Base-by-base conservation (phyloP, 352 stramenopile species). In the Saprolegnia diclina region DNA sequence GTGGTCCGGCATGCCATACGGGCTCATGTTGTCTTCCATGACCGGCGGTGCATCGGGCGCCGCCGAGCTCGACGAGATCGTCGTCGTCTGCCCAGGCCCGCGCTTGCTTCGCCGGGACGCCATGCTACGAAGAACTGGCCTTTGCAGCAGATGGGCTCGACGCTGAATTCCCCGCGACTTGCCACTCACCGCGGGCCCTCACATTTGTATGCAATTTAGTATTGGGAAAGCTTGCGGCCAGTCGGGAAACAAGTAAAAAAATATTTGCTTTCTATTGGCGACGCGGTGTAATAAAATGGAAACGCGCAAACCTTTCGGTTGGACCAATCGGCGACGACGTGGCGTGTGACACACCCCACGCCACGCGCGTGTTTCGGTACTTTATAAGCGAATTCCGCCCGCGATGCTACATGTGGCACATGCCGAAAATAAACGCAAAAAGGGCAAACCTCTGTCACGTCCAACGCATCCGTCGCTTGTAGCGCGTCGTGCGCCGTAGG, bases 21-120 rank as follows among this genome's bases (percentile, higher is more conserved):
- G 52, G 32, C 63, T 69, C 56, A 18, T 52, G n/a, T 55, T 40
- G 35, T 69, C 63, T 48, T 69, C 63, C 63, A 69, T 69, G n/a
- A 69, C 63, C 19, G 63, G 63, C 26, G 62, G 21, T 19, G 45
- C 16, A 59, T 59, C 52, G 35, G 52, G 52, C 11, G 52, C 52
- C 13, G 52, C 35, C 24, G 52, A 59, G 52, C 52, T 59, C 11
- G 13, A 16, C 24, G 52, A 59, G 4, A 59, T 59, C 13, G 52
- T 59, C n/a, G 52, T 59, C 52, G 24, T 59, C 35, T 9, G 24
- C 35, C 52, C 52, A 24, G 52, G 52, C 24, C 11, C 35, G 11
- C 52, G 52, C 52, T 59, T 59, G 52, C 52, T 59, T 59, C 52
- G 52, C 52, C 52, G 24, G 24, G 13, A 26, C 35, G 52, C 52